Base-by-base conservation (phyloP, 2,329 filamentous ascomycete species). In the Pseudocercospora cruenta region DNA sequence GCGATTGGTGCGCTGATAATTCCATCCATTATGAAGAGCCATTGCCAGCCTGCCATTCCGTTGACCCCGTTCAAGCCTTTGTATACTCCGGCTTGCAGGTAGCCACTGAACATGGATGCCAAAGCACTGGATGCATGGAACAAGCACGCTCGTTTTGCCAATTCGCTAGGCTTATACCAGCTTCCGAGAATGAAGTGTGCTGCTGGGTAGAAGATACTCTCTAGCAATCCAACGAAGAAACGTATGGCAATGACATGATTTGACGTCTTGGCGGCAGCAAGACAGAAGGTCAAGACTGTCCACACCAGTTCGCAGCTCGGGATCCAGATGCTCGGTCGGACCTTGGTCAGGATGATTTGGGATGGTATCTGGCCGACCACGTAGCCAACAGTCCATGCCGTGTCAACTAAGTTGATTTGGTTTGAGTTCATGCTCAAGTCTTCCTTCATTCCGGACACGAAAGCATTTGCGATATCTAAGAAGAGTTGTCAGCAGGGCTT, bases 341-440 rank as follows among this genome's bases (percentile, higher is more conserved):
- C 72, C 19, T 81, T 79, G 1, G 84, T 86, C 3, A 87, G 75
- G 6, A 86, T 76, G 9, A 87, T 68, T 43, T 71, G 69, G 10
- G 67, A 68, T 1, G 69, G 69, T 8, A 71, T 71, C 19, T 71
- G 69, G 1, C 69, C 69, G 12, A 71, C 54, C 1, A 71, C 69
- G 24, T 90, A 90, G 8, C 87, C 87, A 0, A 86, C 81, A 0
- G 85, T 88, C 80, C 87, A 90, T 28, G 81, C 83, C 0, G 85
- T 83, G 59, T 86, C 80, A 77, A 85, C 83, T 61, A 83, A 84
- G 60, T 87, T 87, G 33, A 87, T 78, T 63, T 88, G 78, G 67
- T 88, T 87, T 1, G 81, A 80, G 54, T 83, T 82, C 21, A 88
- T 75, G 1, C 77, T 72, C 0, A 87, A 75, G 61, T 87, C 85